Evolutionary conservation across 345 rosid genomes (phyloP).

Genomic region (Citrus maxima): DNA sequence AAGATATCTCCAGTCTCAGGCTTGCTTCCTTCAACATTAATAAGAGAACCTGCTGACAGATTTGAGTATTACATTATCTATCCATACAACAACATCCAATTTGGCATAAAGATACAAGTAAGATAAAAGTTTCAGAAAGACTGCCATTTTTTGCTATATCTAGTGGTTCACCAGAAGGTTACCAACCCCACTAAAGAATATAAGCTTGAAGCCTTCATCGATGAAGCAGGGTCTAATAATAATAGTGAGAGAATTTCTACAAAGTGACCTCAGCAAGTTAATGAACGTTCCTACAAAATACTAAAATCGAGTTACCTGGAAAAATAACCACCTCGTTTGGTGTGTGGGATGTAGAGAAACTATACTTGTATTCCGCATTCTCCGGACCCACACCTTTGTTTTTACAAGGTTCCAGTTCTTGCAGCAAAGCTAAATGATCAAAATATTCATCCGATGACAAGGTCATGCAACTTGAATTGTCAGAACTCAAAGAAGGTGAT

Average conservation of each 20-base stretch:
- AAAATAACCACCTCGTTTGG: conserved; percentile 19
- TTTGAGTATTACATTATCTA: not conserved
- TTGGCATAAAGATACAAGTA: not conserved
- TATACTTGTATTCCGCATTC: conserved; percentile 17
- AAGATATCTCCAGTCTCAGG: not conserved
- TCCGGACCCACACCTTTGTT: conserved; percentile 6
- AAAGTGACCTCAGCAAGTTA: not conserved
- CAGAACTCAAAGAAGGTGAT: conserved; percentile 48
- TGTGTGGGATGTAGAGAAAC: conserved; percentile 22
- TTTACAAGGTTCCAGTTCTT: conserved; percentile 32
- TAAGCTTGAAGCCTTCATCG: too few relatives aligned
- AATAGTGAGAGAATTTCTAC: not conserved
- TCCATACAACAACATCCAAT: not conserved
- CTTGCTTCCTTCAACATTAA: conserved; percentile 12
- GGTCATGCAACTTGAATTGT: conserved; percentile 48
- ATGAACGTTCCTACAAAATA: not conserved
- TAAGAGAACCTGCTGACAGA: conserved; percentile 17
- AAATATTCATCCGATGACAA: conserved; percentile 47
- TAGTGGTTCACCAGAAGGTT: too few relatives aligned
- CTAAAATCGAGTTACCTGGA: conserved; percentile 36
- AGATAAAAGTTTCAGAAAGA: not conserved
- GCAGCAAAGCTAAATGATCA: conserved; percentile 37
- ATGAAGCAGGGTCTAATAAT: too few relatives aligned
- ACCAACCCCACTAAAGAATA: too few relatives aligned
- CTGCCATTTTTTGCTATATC: not conserved